phyloP scores from a whole-genome alignment of 495 filamentous ascomycete genomes.

The Penicillium canescens region DNA sequence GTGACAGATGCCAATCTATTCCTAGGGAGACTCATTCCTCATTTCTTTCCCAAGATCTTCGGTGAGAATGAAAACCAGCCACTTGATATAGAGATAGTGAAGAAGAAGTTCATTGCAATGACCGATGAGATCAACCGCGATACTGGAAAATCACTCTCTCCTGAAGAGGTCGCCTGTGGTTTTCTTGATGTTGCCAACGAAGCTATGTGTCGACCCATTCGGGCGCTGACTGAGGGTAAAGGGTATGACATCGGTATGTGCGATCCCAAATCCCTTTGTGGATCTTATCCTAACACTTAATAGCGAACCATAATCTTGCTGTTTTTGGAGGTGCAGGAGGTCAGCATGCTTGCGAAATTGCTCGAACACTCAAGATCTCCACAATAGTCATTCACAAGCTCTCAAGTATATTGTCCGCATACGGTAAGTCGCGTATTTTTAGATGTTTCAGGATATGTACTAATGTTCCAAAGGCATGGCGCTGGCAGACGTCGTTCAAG shows the following conservation, averaged over 20 bases:
- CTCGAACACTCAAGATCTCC: constrained; percentile 46
- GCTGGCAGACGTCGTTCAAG: constrained; percentile 53
- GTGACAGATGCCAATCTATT: constrained; percentile 95
- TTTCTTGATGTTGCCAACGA: constrained; percentile 57
- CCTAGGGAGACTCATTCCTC: constrained; percentile 81
- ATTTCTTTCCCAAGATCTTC: constrained; percentile 98
- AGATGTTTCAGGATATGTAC: no score
- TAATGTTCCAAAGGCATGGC: constrained; percentile 27
- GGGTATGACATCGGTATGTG: constrained; percentile 40
- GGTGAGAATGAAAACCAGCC: constrained; percentile 88
- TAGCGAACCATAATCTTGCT: constrained; percentile 42
- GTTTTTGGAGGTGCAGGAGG: constrained; percentile 57
- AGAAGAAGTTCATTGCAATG: constrained; percentile 71
- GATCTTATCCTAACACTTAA: no score
- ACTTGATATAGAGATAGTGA: constrained; percentile 77
- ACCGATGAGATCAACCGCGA: constrained; percentile 56
- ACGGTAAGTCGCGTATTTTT: constrained; percentile 24
- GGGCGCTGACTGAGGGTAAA: constrained; percentile 52
- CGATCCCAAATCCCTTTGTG: no score
- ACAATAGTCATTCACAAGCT: constrained; percentile 54
- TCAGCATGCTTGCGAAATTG: constrained; percentile 54
- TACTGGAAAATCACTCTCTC: constrained; percentile 49
- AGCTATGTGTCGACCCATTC: constrained; percentile 54
- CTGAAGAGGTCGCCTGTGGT: constrained; percentile 80
- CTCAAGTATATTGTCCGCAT: constrained; percentile 53